Evolutionary conservation across 1,139 yeast genomes (phyloP), one percentile per base, ranked within the genome.

Genomic region (Taiozyma onychis): DNA sequence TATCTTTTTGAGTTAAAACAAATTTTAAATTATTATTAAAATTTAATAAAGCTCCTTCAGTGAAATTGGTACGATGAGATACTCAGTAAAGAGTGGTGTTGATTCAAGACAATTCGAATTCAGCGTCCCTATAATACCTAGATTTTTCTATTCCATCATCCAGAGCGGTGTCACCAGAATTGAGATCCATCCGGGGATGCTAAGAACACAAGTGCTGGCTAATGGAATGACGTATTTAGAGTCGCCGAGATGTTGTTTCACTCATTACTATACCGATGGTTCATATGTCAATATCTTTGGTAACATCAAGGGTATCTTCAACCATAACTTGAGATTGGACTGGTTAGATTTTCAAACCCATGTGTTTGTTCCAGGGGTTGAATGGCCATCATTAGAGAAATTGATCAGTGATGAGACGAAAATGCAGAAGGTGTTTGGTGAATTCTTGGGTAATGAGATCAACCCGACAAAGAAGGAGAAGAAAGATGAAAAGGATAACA

Each of bases 221-320:
- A 80, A 80, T 57, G 90, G 90, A 1, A 75, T 83, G 10, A 80
- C 85, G 0, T 76, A 82, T 51, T 72, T 88, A 45, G 83, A 78
- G 44, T 77, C 85, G 30, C 75, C 88, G 10, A 74, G 82, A 47
- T 72, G 85, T 45, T 69, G 77, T 6, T 66, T 83, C 44, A 74
- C 78, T 16, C 81, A 78, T 57, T 72, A 74, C 60, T 87, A 81
- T 62, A 67, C 70, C 4, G 95, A 88, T 66, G 95, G 91, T 0
- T 81, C 91, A 1, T 74, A 76, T 56, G 80, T 86, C n/a, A 74
- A 77, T 9, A 75, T 83, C 45, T 71, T 72, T 46, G 88, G 91
- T 0, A 77, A 78, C 10, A 66, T 83, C 26, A 80, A 81, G 56
- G 76, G 85, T 9, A 69, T 81, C 18, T 78, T 88, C 71, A 82